Conservation (phyloP, 1,284 basidiomycete species). For the Kalmanozyma brasiliensis region DNA sequence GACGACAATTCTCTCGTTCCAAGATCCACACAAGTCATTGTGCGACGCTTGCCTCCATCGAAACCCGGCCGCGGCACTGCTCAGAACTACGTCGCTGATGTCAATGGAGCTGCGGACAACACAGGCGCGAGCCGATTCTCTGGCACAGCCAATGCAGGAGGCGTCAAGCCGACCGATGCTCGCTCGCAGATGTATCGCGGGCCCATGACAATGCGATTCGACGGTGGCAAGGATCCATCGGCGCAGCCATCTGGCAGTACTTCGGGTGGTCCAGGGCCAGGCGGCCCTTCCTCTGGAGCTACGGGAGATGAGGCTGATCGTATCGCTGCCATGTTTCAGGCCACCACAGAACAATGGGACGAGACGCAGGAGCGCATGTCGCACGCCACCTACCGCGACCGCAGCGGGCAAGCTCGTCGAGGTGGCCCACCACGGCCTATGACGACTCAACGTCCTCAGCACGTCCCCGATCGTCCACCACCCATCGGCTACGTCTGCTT, state of each 20-base stretch:
- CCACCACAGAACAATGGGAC: slow-evolving; percentile 90
- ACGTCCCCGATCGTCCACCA: slow-evolving; percentile 56
- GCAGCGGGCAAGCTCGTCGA: slow-evolving; percentile 56
- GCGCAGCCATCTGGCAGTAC: slow-evolving; percentile 1
- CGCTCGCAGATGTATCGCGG: slow-evolving; percentile 44
- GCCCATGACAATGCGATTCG: slow-evolving; percentile 86
- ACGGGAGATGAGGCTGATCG: slow-evolving; percentile 58
- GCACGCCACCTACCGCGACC: slow-evolving; percentile 70
- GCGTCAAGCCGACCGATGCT: slow-evolving; percentile 24
- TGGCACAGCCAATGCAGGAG: slow-evolving; percentile 28
- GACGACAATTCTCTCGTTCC: slow-evolving; percentile 92
- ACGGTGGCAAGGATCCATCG: slow-evolving; percentile 67
- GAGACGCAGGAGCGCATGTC: slow-evolving; percentile 97
- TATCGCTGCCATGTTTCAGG: slow-evolving; percentile 94
- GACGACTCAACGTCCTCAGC: slow-evolving; percentile 32
- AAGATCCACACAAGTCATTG: slow-evolving; percentile 91
- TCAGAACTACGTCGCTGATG: slow-evolving; percentile 80
- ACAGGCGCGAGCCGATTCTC: slow-evolving; percentile 31
- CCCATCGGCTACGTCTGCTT: slow-evolving; percentile 95
- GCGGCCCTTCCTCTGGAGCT: slow-evolving; percentile 19
- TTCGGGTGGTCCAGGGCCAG: slow-evolving; percentile 2
- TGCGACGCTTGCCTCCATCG: slow-evolving; percentile 85
- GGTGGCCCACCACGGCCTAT: slow-evolving; percentile 55
- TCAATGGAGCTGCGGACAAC: slow-evolving; percentile 57
- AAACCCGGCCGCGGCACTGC: slow-evolving; percentile 92